Base-by-base conservation (phyloP, 768 basidiomycete genomes). In the Austroboletus festivus region DNA sequence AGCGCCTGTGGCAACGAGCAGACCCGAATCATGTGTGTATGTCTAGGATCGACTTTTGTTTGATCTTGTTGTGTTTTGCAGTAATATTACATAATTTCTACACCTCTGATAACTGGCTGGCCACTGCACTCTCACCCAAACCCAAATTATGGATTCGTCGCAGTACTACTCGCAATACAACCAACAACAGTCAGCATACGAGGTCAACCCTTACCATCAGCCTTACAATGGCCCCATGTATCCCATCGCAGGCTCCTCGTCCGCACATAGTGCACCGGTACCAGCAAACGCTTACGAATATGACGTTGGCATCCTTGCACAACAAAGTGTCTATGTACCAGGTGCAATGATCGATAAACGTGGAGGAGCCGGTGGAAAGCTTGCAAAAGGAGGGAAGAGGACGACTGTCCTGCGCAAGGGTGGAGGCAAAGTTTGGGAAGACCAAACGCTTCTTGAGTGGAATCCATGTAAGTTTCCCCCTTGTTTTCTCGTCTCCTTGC, bases 361-460 rank as follows among this genome's bases (percentile, higher is more conserved):
- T 40, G 87, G 90, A 24, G 88, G 89, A 11, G 80, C 89, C 3
- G 89, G 89, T 40, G 89, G 89, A 3, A 90, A 89, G 65, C 72
- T 91, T 39, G 86, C 86, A 0, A 93, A 92, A 65, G 91, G 91
- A 42, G 89, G 89, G 35, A 96, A 97, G 71, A 75, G 95, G 52
- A 86, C 83, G 41, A 99, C 96, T 3, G 96, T 99, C 10, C 70
- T 99, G 41, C 78, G 96, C 44, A 97, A 97, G 69, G 95, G 94
- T 5, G 95, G 80, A 46, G 96, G 96, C 28, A 94, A 93, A 72
- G 85, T 90, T 20, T 99, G 96, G 96, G 96, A 99, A 68, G 96
- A 99, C 66, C 92, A 92, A 70, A 96, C 93, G 4, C 73, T 99
- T 47, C 70, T 97, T 13, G 96, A 99, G 59, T 99, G 96, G 96